A percentile compares a stretch with the other conserved stretches of the same genome.
phyloP scores from a whole-genome alignment of 768 basidiomycete genomes.

The Calocera cornea region DNA sequence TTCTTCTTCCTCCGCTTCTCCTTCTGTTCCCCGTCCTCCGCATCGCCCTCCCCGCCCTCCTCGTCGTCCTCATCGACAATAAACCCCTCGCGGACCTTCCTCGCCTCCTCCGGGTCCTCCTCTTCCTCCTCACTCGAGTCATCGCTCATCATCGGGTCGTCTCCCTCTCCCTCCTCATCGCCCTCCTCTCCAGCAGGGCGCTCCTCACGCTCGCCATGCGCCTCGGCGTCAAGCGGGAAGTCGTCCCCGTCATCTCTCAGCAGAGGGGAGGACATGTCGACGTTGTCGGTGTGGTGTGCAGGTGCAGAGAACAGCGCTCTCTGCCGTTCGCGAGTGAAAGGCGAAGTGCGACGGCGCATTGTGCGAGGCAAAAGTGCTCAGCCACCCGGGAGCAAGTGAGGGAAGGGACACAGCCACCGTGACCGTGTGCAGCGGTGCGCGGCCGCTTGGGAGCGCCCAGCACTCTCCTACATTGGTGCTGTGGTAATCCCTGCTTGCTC shows the following conservation, averaged over 20 bases:
- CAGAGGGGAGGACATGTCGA: neutral
- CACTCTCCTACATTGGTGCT: neutral
- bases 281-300: neutral
- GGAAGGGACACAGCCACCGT: neutral
- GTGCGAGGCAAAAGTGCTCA: neutral
- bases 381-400: neutral
- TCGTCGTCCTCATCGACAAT: conserved; percentile 86
- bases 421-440: neutral
- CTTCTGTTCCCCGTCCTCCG: conserved; percentile 56
- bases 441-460: neutral
- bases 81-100: conserved; percentile 70
- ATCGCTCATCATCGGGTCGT: conserved; percentile 29
- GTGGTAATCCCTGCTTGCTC: neutral
- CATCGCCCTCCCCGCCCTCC: conserved; percentile 68
- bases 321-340: neutral
- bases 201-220: neutral
- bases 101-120: conserved; percentile 80
- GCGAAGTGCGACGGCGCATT: neutral
- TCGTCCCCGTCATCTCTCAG: neutral
- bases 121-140: conserved; percentile 85
- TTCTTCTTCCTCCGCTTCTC: conserved; percentile 30
- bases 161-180: conserved; percentile 13
- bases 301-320: neutral
- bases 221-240: neutral
- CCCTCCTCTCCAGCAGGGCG: neutral